Conservation (phyloP, 129 eudicot genomes). For the carrot (Daucus carota) region DNA sequence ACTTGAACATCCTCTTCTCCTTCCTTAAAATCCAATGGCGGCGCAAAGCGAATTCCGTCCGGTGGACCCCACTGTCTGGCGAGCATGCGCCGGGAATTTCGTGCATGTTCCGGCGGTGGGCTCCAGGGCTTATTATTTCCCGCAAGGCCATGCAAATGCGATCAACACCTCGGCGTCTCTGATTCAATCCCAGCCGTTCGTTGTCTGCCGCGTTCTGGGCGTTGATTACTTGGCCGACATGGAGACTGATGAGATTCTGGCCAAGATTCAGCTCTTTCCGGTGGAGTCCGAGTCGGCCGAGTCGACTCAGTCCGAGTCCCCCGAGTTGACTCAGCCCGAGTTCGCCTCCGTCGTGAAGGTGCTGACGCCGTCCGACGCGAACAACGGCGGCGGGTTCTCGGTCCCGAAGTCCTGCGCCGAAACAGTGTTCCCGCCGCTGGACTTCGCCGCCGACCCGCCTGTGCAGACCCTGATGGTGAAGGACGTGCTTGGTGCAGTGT, state of each 20-base stretch:
- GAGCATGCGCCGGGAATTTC: constrained; percentile 61
- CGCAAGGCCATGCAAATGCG: constrained; percentile 84
- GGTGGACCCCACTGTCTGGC: constrained; percentile 41
- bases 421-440: constrained; percentile 51
- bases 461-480: constrained; percentile 41
- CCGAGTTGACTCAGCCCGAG: constrained; percentile 3
- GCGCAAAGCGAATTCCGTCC: constrained; percentile 5
- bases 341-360: constrained; percentile 53
- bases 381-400: constrained; percentile 88
- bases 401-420: constrained; percentile 83
- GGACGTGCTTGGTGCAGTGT: constrained; percentile 40
- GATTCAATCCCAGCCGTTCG: constrained; percentile 16
- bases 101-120: constrained; percentile 44
- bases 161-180: constrained; percentile 4
- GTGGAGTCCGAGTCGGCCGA: not conserved
- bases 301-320: not conserved
- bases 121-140: constrained; percentile 66
- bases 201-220: constrained; percentile 37
- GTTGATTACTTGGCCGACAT: constrained; percentile 33
- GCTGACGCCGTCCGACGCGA: constrained; percentile 84
- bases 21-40: not conserved
- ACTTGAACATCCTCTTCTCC: not conserved
- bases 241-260: constrained; percentile 48
- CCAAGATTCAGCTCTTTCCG: constrained; percentile 35
- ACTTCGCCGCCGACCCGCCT: constrained; percentile 58